Percentiles rank a stretch among this genome's conserved stretches.
Evolutionary conservation across 371 early-diverging fungal species (phyloP).

Genomic region (Mucor plumbeus): DNA sequence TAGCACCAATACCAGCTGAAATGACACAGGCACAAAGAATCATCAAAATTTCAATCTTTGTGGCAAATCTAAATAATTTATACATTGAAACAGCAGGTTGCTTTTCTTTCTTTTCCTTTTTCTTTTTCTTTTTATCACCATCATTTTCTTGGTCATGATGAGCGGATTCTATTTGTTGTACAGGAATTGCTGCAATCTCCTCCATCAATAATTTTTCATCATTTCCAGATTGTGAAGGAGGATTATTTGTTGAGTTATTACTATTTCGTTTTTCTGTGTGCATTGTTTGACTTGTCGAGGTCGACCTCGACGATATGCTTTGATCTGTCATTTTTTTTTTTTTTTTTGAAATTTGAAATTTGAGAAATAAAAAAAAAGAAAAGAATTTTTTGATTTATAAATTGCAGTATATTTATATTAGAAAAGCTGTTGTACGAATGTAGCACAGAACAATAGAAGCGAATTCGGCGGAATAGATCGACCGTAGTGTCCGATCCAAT

Average conservation of each 20-base stretch:
- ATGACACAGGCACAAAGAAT: conserved; percentile 37
- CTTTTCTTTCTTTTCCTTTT: conserved; percentile 45
- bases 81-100: conserved; percentile 52
- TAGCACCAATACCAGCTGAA: conserved; percentile 37
- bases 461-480: conserved; percentile 13
- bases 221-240: background rate
- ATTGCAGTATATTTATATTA: conserved; percentile 13
- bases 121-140: conserved; percentile 34
- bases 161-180: conserved; percentile 20
- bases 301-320: conserved; percentile 31
- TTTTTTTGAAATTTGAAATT: no score
- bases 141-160: conserved; percentile 4
- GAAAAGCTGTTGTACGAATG: background rate
- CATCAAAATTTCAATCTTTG: conserved; percentile 58
- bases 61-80: conserved; percentile 73
- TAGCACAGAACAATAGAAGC: conserved; percentile 10
- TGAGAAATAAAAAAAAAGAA: background rate
- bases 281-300: conserved; percentile 30
- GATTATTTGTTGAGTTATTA: background rate
- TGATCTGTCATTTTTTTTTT: conserved; percentile 13
- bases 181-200: conserved; percentile 31
- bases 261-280: conserved; percentile 19
- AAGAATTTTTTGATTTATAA: background rate
- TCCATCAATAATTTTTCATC: conserved; percentile 28
- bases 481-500: conserved; percentile 17